Evolutionary conservation across 768 basidiomycete species (phyloP), one percentile per base, ranked within the genome.

Genomic region (Saitozyma podzolica): DNA sequence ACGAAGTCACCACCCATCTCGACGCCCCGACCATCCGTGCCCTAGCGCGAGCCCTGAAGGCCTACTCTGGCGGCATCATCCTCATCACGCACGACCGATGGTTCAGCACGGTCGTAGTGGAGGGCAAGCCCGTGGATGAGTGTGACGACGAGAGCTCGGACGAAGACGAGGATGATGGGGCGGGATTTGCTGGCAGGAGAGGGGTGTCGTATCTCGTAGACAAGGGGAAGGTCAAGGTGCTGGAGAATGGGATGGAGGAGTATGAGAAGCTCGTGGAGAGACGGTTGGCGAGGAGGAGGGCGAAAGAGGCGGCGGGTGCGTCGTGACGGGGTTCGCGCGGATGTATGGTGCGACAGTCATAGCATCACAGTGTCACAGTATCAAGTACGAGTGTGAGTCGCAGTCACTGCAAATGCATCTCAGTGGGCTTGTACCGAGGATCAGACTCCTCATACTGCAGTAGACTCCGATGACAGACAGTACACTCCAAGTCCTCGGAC

Each of bases 1-100:
- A 82, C 62, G 88, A 89, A 73, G 84, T 87, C 6, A 87, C 88
- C 11, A 83, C 87, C n/a, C 88, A 89, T 78, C 77, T 89, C 49
- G 88, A 89, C 73, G 81, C 83, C 48, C 82, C 84, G 29, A 88
- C 86, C 3, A 85, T 88, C 40, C 77, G 82, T 61, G 85, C 84
- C 0, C 78, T 89, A 1, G 84, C 85, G 0, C 78, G 80, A 19
- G 83, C 85, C 8, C 79, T 89, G 48, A 81, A 81, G 53, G 75
- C 72, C 13, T 89, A 83, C 66, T 78, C 76, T 37, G 87, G 88
- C 0, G 86, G 84, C 0, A 70, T 88, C 40, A 78, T 88, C 9
- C 79, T 88, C n/a, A 84, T 88, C 54, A 87, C 85, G 50, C 88
- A 89, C 69, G 88, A 89, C 67, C 80, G 85, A 45, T 77, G 69